Evolutionary conservation across 352 stramenopile genomes (phyloP).

Genomic region (Phytopythium sindhum): DNA sequence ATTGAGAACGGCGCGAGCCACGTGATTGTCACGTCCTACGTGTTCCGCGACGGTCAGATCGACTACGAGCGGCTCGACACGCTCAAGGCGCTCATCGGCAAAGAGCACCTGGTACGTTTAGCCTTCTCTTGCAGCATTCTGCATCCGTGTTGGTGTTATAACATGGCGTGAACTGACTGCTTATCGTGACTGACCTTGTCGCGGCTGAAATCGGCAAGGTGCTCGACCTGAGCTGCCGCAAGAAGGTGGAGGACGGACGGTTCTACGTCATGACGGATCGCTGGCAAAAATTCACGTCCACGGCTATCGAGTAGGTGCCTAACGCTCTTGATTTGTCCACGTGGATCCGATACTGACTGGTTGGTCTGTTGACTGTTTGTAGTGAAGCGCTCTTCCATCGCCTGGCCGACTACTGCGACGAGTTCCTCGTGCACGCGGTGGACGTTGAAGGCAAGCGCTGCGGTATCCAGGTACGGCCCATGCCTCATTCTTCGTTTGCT

Average conservation of each 20-base stretch:
- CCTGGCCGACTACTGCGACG: constrained; percentile 92
- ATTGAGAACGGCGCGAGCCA: constrained; percentile 95
- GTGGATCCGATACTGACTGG: background rate
- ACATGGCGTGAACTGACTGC: background rate
- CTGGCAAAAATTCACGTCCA: constrained; percentile 97
- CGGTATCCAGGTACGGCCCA: constrained; percentile 83
- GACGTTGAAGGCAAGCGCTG: constrained; percentile 97
- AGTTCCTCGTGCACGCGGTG: constrained; percentile 98
- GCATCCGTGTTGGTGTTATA: background rate
- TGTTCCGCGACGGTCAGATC: constrained; percentile 94
- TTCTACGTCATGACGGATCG: constrained; percentile 97
- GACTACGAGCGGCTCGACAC: constrained; percentile 74
- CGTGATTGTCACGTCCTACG: constrained; percentile 98
- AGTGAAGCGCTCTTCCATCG: constrained; percentile 85
- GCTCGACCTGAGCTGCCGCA: constrained; percentile 95
- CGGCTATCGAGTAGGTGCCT: constrained; percentile 71
- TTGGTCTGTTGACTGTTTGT: constrained; percentile 1
- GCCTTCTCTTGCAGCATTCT: background rate
- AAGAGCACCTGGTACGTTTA: constrained; percentile 56
- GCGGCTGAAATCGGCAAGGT: constrained; percentile 38
- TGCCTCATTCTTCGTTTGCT: background rate
- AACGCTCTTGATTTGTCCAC: background rate
- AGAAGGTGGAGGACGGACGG: constrained; percentile 75
- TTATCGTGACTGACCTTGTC: background rate
- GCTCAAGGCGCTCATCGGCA: constrained; percentile 67